Evolutionary conservation across 495 filamentous ascomycete genomes (phyloP).

Genomic region (Collariella sp.): DNA sequence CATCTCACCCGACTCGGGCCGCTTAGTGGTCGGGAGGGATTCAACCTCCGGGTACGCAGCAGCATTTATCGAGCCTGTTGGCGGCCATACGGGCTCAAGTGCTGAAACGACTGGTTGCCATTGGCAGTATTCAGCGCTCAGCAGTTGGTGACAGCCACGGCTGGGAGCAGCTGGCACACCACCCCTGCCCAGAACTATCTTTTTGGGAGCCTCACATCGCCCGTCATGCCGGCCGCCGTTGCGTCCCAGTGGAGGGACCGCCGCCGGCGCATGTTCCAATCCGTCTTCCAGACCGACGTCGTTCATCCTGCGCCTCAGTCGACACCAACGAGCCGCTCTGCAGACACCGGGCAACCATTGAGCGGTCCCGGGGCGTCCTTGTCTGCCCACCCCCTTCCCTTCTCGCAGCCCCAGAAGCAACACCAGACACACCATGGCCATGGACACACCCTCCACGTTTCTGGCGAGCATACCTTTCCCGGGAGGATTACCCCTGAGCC

Average conservation of each 20-base stretch:
- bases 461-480: constrained; percentile 5
- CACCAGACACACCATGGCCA: constrained; percentile 1
- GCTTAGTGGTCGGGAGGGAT: neutral
- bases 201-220: neutral
- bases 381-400: neutral
- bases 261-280: constrained; percentile 40
- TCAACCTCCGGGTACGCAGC: neutral
- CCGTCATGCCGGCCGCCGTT: constrained; percentile 21
- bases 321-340: constrained; percentile 28
- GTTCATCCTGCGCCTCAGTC: constrained; percentile 38
- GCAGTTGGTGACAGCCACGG: neutral
- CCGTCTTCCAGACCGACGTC: constrained; percentile 41
- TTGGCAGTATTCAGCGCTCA: neutral
- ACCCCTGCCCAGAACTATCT: neutral
- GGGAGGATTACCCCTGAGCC: constrained; percentile 9
- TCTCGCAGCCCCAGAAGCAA: neutral
- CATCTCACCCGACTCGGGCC: neutral
- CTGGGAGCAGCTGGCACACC: neutral
- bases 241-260: constrained; percentile 34
- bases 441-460: constrained; percentile 4
- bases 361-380: constrained; percentile 23
- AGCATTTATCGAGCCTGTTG: neutral
- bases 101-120: neutral
- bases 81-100: neutral
- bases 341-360: constrained; percentile 33